Evolutionary conservation across 1,284 basidiomycete genomes (phyloP).

Genomic region (Melampsora americana): DNA sequence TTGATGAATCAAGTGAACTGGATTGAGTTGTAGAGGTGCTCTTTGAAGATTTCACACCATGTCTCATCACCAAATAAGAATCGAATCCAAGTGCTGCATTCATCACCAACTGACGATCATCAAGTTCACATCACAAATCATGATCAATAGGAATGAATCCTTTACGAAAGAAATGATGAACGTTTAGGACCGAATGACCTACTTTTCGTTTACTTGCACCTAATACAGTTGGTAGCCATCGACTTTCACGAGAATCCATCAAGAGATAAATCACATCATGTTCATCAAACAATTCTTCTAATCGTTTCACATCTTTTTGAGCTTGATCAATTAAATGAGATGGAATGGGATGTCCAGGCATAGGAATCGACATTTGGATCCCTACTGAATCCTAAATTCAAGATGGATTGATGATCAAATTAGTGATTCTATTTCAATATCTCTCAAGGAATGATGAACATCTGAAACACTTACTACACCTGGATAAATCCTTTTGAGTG

Average conservation of each 20-base stretch:
- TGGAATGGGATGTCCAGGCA: slow-evolving; percentile 91
- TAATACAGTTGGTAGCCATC: slow-evolving; percentile 90
- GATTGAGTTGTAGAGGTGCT: slow-evolving; percentile 44
- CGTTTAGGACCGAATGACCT: slow-evolving; percentile 42
- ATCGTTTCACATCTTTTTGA: slow-evolving; percentile 65
- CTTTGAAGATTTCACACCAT: slow-evolving; percentile 64
- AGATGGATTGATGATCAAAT: background rate
- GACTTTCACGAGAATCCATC: slow-evolving; percentile 95
- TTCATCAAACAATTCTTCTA: slow-evolving; percentile 73
- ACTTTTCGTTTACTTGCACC: slow-evolving; percentile 79
- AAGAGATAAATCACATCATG: slow-evolving; percentile 89
- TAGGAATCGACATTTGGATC: slow-evolving; percentile 76
- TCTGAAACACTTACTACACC: slow-evolving; percentile 66
- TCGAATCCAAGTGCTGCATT: slow-evolving; percentile 96
- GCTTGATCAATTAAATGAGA: slow-evolving; percentile 60
- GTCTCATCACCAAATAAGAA: slow-evolving; percentile 93
- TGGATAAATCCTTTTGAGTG: slow-evolving; percentile 82
- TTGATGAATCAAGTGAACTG: slow-evolving; percentile 51
- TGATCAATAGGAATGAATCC: slow-evolving; percentile 1
- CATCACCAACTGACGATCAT: slow-evolving; percentile 68
- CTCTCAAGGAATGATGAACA: slow-evolving; percentile 15
- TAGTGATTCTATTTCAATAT: background rate
- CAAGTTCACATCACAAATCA: background rate
- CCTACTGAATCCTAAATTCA: slow-evolving; percentile 70
- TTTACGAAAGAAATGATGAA: background rate